Base-by-base conservation (phyloP, 345 rosid genomes). In the Linum tenue region DNA sequence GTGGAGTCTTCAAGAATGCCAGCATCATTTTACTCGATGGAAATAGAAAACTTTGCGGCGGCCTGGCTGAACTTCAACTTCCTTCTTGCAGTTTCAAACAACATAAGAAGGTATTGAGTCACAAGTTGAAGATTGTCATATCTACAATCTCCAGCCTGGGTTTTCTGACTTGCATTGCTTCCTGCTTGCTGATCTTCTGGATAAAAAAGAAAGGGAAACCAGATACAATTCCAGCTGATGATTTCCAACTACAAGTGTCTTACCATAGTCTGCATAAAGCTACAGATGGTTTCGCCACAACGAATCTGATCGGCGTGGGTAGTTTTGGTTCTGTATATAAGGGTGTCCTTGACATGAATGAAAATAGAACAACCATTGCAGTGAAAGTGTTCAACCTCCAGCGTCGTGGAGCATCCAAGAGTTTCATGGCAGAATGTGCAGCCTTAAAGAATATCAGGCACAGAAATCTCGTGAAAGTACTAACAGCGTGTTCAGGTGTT, bases 401-500 rank as follows among this genome's bases (percentile, higher is more conserved):
- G 31, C 31, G 31, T 22, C 31, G 31, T 22, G 31, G 31, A 22
- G 31, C 31, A 22, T 22, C 31, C 31, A 22, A 22, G 31, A 22
- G 31, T 22, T 22, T 22, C 31, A 22, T 22, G 31, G 31, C 31
- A 22, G 31, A 22, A 22, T 22, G 31, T 22, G 31, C 31, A 22
- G 31, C 31, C 31, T 22, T 22, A 22, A 22, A 22, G 31, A 22
- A 22, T 22, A 22, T 22, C 31, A 22, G 31, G 31, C 31, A 22
- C 31, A 22, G 31, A 22, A 22, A 22, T 22, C 31, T 22, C 31
- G 31, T 22, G 31, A 22, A 22, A 50, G 51, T 63, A 8, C 10
- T 64, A 6, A 66, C 53, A n/a, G 16, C 60, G 16, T 63, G 69
- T 38, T 67, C 63, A 7, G 42, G 44, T 36, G 22, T 67, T 57